Evolutionary conservation across 2,329 filamentous ascomycete species (phyloP).

Genomic region (Aspergillus sp.): DNA sequence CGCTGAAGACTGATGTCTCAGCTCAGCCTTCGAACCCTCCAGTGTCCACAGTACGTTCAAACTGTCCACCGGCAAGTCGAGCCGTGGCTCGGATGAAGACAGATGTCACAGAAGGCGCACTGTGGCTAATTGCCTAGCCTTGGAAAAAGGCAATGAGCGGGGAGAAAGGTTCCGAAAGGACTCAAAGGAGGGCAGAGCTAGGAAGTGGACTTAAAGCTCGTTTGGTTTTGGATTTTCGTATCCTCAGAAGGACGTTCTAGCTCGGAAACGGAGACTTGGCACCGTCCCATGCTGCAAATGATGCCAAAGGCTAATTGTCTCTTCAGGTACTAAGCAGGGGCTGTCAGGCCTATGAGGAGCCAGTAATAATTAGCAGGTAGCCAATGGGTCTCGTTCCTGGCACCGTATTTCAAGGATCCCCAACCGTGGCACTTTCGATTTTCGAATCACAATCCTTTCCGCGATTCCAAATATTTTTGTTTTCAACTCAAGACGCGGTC

Average conservation of each 20-base stretch:
- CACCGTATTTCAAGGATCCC: not conserved
- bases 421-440: not conserved
- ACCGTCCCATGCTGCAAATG: not conserved
- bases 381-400: not conserved
- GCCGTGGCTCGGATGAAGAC: not conserved
- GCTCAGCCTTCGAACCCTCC: not conserved
- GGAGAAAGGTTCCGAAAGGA: constrained; percentile 5
- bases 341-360: not conserved
- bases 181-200: not conserved
- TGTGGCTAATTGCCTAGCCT: not conserved
- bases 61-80: not conserved
- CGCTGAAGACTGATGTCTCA: not conserved
- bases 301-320: not conserved
- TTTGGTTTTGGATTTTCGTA: not conserved
- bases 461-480: not conserved
- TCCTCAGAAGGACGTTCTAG: not conserved
- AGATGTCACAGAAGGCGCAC: not conserved
- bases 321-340: not conserved
- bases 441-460: not conserved
- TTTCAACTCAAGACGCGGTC: not conserved
- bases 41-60: not conserved
- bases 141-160: not conserved
- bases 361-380: not conserved
- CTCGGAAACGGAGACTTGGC: not conserved
- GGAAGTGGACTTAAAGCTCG: not conserved